Conservation (phyloP, 2,329 filamentous ascomycete species). For the Venturia oleaginea region DNA sequence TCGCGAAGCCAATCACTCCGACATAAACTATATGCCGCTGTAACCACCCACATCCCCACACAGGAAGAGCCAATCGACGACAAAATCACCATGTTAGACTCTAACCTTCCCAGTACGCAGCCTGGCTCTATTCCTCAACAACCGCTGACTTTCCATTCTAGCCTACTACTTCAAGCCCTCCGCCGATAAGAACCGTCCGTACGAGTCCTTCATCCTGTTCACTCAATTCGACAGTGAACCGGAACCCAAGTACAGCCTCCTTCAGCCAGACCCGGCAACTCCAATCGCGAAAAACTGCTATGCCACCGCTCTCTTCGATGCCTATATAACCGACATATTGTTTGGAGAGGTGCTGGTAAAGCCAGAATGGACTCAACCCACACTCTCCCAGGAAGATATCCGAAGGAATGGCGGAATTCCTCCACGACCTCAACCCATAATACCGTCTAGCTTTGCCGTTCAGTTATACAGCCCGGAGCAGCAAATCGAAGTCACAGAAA, state of each 20-base stretch:
- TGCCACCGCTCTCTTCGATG: slow-evolving; percentile 75
- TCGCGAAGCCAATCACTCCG: background rate
- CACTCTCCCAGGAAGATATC: slow-evolving; percentile 71
- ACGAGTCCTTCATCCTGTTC: slow-evolving; percentile 45
- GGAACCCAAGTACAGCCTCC: slow-evolving; percentile 68
- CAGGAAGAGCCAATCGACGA: background rate
- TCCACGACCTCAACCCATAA: slow-evolving; percentile 59
- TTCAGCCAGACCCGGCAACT: slow-evolving; percentile 62
- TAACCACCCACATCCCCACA: background rate
- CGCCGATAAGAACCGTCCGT: slow-evolving; percentile 5
- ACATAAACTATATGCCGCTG: background rate
- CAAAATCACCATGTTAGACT: slow-evolving; percentile 10
- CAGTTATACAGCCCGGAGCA: slow-evolving; percentile 94
- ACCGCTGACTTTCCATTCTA: background rate
- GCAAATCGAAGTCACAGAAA: slow-evolving; percentile 59
- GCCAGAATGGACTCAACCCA: slow-evolving; percentile 78
- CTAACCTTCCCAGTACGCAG: slow-evolving; percentile 11
- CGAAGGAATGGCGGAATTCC: slow-evolving; percentile 57
- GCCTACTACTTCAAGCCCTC: slow-evolving; percentile 14
- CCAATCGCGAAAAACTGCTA: slow-evolving; percentile 72
- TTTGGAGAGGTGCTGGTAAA: slow-evolving; percentile 79
- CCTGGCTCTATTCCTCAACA: background rate
- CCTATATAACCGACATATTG: slow-evolving; percentile 68
- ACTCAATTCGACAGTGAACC: slow-evolving; percentile 72
- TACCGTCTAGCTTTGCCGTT: slow-evolving; percentile 71